Evolutionary conservation across 1,284 basidiomycete species (phyloP).

Genomic region (Pascua guehoae): DNA sequence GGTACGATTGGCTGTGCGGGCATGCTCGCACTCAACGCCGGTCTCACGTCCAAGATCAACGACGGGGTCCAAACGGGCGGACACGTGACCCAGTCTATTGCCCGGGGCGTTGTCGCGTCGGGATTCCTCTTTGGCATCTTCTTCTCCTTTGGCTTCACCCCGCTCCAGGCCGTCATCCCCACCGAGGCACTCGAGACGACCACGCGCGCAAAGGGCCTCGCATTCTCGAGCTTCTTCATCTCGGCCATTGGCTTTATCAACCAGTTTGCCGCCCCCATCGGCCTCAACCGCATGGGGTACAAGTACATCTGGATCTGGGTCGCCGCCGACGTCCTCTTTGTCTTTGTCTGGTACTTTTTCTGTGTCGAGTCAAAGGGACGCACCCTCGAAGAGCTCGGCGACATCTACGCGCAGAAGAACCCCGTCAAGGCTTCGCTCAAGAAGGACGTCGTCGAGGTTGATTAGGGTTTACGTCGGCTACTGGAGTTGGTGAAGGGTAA

Average conservation of each 20-base stretch:
- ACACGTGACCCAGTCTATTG: background rate
- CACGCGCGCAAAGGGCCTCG: conserved; percentile 61
- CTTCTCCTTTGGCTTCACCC: conserved; percentile 34
- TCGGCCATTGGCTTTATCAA: conserved; percentile 57
- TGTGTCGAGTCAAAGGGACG: conserved; percentile 47
- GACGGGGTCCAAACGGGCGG: background rate
- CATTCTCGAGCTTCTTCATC: conserved; percentile 52
- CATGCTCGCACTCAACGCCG: conserved; percentile 1
- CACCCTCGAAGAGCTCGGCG: conserved; percentile 46
- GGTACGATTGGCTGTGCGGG: conserved; percentile 6
- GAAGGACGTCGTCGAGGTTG: too few species aligned
- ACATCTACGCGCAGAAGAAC: conserved; percentile 43
- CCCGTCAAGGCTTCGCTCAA: conserved; percentile 39
- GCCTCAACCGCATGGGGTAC: conserved; percentile 50
- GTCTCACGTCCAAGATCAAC: background rate
- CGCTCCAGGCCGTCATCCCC: conserved; percentile 57
- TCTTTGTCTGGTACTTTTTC: conserved; percentile 45
- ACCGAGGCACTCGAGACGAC: conserved; percentile 58
- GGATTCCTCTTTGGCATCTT: conserved; percentile 8
- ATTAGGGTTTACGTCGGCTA: too few species aligned
- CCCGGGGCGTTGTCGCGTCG: background rate
- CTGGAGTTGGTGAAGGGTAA: too few species aligned
- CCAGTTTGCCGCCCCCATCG: conserved; percentile 48
- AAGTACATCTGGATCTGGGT: conserved; percentile 39
- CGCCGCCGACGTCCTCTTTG: conserved; percentile 42